Evolutionary conservation across 768 basidiomycete genomes (phyloP), one percentile per base, ranked within the genome.

Genomic region (Phylloporus arenicola): DNA sequence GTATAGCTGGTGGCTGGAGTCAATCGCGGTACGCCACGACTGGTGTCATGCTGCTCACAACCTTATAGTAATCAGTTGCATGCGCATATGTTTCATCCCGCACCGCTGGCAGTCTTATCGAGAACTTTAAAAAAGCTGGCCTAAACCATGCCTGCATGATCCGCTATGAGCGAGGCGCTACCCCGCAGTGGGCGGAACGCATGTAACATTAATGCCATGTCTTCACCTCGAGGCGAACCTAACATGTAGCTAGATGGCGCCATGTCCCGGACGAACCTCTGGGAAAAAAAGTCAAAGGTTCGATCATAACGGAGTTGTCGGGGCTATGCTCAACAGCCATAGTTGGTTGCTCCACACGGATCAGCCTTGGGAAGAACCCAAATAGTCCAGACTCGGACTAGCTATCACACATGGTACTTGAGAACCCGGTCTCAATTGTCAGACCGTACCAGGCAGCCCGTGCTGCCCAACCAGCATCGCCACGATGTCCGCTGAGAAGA

Each of bases 271-370:
- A 25, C 29, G 30, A 51, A 44, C 39, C n/a, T 48, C 38, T 56
- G 58, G 57, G 57, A 57, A 59, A 52, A 41, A 54, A 44, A 48
- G 22, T 5, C 31, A 51, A 47, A 51, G 38, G 47, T 65, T 68
- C 65, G 67, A 64, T 65, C 62, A 64, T 42, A 56, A 45, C 64
- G 64, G 64, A 56, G 13, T 29, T 52, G 48, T 19, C 30, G 24
- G 47, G 65, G 67, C 65, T 58, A 63, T 67, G 65, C 63, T n/a
- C 5, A 30, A 51, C 47, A 50, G 35, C 50, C 52, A 59, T 55
- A 60, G 50, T 57, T 51, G 22, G 54, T 55, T 37, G 22, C 38
- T 42, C 40, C 43, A 57, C 54, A 50, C 51, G 42, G 27, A 31
- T 44, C 55, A 44, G 31, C 49, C 29, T 42, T 38, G 14, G 46